These are phyloP conservation scores for Dichotomocladium elegans DNA, from an alignment of 371 early-diverging fungal species.

Conservation along the genomic window DNA sequence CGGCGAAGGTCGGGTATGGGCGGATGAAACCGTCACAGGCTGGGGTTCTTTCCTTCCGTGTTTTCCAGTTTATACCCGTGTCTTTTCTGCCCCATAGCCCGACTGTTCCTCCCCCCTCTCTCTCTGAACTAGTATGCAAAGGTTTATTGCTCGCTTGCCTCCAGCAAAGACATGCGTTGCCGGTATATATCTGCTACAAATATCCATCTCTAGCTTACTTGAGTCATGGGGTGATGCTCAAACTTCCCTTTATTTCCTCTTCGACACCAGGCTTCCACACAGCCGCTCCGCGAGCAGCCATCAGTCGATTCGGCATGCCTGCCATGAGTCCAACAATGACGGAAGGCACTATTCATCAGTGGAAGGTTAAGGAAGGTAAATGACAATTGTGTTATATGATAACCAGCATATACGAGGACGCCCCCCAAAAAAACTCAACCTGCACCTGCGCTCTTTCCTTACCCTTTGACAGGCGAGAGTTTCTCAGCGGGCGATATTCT, in stretches of 20 bases:
- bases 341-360: slow-evolving; percentile 86
- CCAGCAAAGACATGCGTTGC: slow-evolving; percentile 2
- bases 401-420: background rate
- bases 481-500: slow-evolving; percentile 86
- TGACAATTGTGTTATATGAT: background rate
- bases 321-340: slow-evolving; percentile 98
- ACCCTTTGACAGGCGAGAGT: slow-evolving; percentile 62
- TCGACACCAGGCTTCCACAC: slow-evolving; percentile 51
- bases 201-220: background rate
- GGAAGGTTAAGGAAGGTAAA: slow-evolving; percentile 83
- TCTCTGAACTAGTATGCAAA: no score
- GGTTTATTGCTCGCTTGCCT: slow-evolving; percentile 4
- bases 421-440: no score
- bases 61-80: background rate
- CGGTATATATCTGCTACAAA: background rate
- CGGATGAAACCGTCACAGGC: background rate
- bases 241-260: background rate
- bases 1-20: background rate
- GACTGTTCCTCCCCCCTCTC: no score
- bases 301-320: slow-evolving; percentile 82
- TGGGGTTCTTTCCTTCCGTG: background rate
- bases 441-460: no score
- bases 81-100: no score
- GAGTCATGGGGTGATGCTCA: background rate
- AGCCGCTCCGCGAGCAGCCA: slow-evolving; percentile 50